A percentile compares a stretch with the other conserved stretches of the same genome.
phyloP scores from a whole-genome alignment of 2,329 filamentous ascomycete genomes.

The Fusarium sp. region DNA sequence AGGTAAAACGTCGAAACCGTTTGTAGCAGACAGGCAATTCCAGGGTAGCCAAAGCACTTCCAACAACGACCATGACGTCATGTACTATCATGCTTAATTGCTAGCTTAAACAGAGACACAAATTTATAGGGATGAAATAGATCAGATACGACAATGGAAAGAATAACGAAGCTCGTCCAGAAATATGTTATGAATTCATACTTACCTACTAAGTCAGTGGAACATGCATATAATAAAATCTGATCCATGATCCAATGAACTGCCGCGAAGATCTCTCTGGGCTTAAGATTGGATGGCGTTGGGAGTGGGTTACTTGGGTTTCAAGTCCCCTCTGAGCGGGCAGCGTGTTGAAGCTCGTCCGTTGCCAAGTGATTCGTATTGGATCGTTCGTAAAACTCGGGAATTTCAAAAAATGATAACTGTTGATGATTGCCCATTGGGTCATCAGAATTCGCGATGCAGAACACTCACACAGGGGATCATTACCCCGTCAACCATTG shows the following conservation, averaged over 20 bases:
- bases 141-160: background rate
- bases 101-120: slow-evolving; percentile 8
- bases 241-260: slow-evolving; percentile 15
- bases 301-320: slow-evolving; percentile 30
- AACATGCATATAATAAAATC: background rate
- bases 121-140: background rate
- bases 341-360: background rate
- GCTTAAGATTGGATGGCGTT: slow-evolving; percentile 35
- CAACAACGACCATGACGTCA: slow-evolving; percentile 4
- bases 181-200: background rate
- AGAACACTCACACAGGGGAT: background rate
- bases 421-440: too few species aligned
- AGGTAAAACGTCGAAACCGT: background rate
- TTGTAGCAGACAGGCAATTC: background rate
- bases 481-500: slow-evolving; percentile 3
- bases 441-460: background rate
- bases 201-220: background rate
- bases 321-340: slow-evolving; percentile 15
- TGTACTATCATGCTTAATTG: slow-evolving; percentile 15
- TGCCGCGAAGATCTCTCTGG: slow-evolving; percentile 12
- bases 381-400: background rate
- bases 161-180: background rate
- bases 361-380: background rate
- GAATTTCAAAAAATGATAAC: background rate
- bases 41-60: background rate